Percentiles rank a stretch among this genome's conserved stretches.
Evolutionary conservation across 768 basidiomycete species (phyloP).

Genomic region (Rhodotorula sphaerocarpa): DNA sequence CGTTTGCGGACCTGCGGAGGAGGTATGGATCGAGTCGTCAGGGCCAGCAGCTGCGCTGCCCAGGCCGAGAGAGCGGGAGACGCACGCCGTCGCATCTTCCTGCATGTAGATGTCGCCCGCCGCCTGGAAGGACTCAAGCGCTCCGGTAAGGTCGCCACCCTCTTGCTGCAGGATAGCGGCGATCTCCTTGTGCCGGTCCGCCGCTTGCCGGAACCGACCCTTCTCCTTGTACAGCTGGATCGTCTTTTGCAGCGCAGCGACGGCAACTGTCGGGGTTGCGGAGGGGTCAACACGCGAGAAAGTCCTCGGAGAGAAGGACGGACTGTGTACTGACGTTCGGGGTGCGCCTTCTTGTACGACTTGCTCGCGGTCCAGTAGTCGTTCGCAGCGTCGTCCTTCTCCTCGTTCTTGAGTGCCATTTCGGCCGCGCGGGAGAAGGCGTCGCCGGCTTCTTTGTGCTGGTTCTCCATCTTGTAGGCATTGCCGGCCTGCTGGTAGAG

Average conservation of each 20-base stretch:
- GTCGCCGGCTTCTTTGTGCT: constrained; percentile 84
- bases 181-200: constrained; percentile 95
- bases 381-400: constrained; percentile 88
- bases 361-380: constrained; percentile 99
- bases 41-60: neutral
- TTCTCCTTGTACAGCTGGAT: constrained; percentile 70
- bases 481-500: constrained; percentile 92
- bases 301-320: neutral
- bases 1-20: constrained; percentile 71
- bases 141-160: constrained; percentile 50
- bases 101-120: constrained; percentile 97
- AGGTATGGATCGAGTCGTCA: no score
- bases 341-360: constrained; percentile 81
- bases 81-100: constrained; percentile 92
- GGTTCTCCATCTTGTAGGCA: constrained; percentile 64
- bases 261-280: constrained; percentile 58
- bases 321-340: constrained; percentile 57
- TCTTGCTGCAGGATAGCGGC: constrained; percentile 85
- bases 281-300: neutral
- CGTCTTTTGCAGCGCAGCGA: constrained; percentile 75
- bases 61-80: constrained; percentile 3
- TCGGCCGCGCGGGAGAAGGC: constrained; percentile 89
- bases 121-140: constrained; percentile 62
- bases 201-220: constrained; percentile 93
- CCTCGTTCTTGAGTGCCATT: constrained; percentile 78